Conservation (phyloP, 768 basidiomycete species). For the Pleurotus citrinopileatus region DNA sequence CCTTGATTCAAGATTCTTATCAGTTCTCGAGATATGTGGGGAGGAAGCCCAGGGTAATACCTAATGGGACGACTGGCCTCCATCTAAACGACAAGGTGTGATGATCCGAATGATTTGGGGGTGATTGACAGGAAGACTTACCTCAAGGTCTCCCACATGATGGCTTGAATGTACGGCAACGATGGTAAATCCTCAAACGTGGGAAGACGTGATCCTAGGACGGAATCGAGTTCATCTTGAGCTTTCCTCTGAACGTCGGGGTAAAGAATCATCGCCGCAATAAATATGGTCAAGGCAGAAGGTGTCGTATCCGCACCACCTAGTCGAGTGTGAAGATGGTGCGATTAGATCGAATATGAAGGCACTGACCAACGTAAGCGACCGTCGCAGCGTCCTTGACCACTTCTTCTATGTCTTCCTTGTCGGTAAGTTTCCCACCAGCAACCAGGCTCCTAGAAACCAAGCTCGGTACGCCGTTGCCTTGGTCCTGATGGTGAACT, state of each 20-base stretch:
- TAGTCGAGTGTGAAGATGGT: too few species aligned
- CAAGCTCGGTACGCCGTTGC: background rate
- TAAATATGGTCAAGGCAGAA: background rate
- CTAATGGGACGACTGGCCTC: background rate
- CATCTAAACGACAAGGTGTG: background rate
- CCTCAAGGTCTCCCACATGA: slow-evolving; percentile 20
- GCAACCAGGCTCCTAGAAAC: background rate
- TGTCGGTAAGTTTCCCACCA: too few species aligned
- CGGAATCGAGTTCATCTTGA: slow-evolving; percentile 23
- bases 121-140: slow-evolving; percentile 2
- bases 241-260: slow-evolving; percentile 27
- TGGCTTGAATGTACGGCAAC: slow-evolving; percentile 20
- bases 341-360: too few species aligned
- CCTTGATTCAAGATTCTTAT: background rate
- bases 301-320: background rate
- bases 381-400: background rate
- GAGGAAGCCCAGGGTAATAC: background rate
- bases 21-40: too few species aligned
- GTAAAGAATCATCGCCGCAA: background rate
- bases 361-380: background rate
- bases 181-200: slow-evolving; percentile 17
- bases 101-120: background rate
- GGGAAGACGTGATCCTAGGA: slow-evolving; percentile 18
- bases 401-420: background rate
- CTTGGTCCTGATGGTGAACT: background rate